Evolutionary conservation across 257 asterid species (phyloP), one percentile per base, ranked within the genome.

Genomic region (Petunia axillaris): DNA sequence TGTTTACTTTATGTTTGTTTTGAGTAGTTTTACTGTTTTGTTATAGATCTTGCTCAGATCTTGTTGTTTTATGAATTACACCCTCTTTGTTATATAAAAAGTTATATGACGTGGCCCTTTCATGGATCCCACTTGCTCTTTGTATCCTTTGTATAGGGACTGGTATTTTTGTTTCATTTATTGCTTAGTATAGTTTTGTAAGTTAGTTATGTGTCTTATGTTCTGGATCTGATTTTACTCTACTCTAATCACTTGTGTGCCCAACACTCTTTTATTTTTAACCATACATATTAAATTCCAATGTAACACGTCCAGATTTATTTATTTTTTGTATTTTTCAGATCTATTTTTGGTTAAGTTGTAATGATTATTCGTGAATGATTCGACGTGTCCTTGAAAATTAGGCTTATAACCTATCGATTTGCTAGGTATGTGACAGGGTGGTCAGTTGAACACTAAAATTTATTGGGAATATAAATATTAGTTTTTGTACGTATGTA

Each of bases 1-100:
- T 48, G 39, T 58, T 65, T 50, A 58, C 2, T 11, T 79, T 41
- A 79, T 79, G 16, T 73, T 44, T 62, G 8, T 50, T 58, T 48
- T 36, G 66, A 36, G 35, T 8, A 67, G 78, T 5, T 79, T 9
- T 44, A n/a, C 8, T 50, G 1, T 66, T 62, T 48, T 37, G n/a
- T 40, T 43, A 52, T 81, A 8, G 35, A 64, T 44, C n/a, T 76
- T 39, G 39, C 67, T 36, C 7, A 41, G 70, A 40, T 81, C 54
- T 81, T 15, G 38, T 35, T 54, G 77, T n/a, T 80, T 16, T 6
- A 3, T 44, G 8, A 10, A 8, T 25, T 46, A 16, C 52, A 14
- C 53, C 6, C 37, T 25, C 40, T 13, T 64, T 2, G 40, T 64
- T 64, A 6, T 8, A 11, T 16, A 64, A 8, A 43, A 64, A 25